Evolutionary conservation across 75 land plant species (phyloP).

Genomic region (Larix kaempferi): DNA sequence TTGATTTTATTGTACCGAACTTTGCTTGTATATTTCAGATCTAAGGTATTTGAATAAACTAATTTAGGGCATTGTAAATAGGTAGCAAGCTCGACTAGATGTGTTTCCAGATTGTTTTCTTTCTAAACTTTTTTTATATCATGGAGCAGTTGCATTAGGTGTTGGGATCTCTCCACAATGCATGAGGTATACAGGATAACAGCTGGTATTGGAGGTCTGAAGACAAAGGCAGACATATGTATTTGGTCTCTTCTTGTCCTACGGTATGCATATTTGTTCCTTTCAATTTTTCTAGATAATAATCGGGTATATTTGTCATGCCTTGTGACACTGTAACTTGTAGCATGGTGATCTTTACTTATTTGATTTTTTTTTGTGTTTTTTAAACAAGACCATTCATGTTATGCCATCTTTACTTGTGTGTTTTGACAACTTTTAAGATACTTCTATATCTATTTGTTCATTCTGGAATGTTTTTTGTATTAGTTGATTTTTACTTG

Average conservation of each 20-base stretch:
- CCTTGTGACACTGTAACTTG: not conserved
- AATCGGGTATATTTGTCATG: not conserved
- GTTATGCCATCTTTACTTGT: not conserved
- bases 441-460: not conserved
- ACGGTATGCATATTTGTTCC: slow-evolving; percentile 40
- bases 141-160: slow-evolving; percentile 73
- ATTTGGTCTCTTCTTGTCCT: slow-evolving; percentile 85
- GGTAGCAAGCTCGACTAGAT: not conserved
- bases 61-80: not conserved
- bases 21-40: not conserved
- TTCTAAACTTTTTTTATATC: not conserved
- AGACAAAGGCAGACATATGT: slow-evolving; percentile 64
- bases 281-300: not conserved
- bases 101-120: not conserved
- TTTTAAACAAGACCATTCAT: not conserved
- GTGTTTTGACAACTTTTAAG: not conserved
- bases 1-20: not conserved
- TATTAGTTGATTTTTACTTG: not conserved
- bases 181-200: slow-evolving; percentile 87
- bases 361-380: not conserved
- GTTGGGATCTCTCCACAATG: slow-evolving; percentile 72
- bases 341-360: not conserved
- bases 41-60: not conserved
- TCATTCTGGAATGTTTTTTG: not conserved
- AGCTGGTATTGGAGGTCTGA: slow-evolving; percentile 78